A percentile compares a stretch with the other conserved stretches of the same genome.
Conservation (phyloP, 208 protist species). For the Wallacemonas sp. region DNA sequence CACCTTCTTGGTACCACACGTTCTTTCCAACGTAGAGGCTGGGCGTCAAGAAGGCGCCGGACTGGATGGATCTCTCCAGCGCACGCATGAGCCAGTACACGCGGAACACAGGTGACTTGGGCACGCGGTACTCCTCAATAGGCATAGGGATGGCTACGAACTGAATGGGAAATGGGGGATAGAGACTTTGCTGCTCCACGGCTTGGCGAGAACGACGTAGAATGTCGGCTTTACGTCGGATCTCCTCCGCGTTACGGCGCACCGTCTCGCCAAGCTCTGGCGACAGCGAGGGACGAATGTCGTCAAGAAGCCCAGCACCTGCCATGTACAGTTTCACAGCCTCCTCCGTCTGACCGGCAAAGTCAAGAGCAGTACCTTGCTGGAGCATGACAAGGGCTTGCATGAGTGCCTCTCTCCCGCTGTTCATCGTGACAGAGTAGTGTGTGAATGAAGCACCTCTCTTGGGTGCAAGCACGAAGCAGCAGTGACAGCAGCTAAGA, state of each 20-base stretch:
- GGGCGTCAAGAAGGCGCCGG: slow-evolving; percentile 76
- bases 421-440: slow-evolving; percentile 28
- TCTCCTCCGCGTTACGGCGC: slow-evolving; percentile 52
- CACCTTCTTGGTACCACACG: slow-evolving; percentile 78
- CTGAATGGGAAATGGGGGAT: slow-evolving; percentile 61
- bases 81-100: slow-evolving; percentile 83
- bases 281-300: slow-evolving; percentile 40
- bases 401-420: slow-evolving; percentile 44
- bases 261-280: slow-evolving; percentile 51
- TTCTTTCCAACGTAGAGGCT: slow-evolving; percentile 73
- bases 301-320: slow-evolving; percentile 52
- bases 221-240: slow-evolving; percentile 57
- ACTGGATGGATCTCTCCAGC: slow-evolving; percentile 68
- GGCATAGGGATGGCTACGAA: slow-evolving; percentile 57
- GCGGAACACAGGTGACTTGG: slow-evolving; percentile 39
- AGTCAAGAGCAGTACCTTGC: slow-evolving; percentile 69
- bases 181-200: slow-evolving; percentile 42
- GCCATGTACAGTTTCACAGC: slow-evolving; percentile 73
- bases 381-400: slow-evolving; percentile 72
- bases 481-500: too few species aligned
- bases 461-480: too few species aligned
- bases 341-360: slow-evolving; percentile 47
- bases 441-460: too few species aligned
- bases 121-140: slow-evolving; percentile 64
- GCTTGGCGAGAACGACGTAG: slow-evolving; percentile 45